phyloP scores from a whole-genome alignment of 768 basidiomycete species.

The Suillus lakei region DNA sequence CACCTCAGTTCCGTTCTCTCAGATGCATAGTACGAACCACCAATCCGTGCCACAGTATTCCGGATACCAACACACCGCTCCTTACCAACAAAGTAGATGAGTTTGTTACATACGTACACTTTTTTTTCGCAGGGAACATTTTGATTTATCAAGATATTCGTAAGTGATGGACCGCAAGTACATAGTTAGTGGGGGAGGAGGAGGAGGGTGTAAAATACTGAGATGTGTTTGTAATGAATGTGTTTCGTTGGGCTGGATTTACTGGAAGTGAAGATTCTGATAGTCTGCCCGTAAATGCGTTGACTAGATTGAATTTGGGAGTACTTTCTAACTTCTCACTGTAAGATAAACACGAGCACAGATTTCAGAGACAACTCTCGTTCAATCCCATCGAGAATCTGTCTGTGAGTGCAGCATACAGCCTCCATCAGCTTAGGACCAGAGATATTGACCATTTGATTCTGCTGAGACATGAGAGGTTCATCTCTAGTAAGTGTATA shows the following conservation, averaged over 20 bases:
- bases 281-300: background rate
- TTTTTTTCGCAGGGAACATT: background rate
- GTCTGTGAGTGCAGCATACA: background rate
- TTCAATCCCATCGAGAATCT: background rate
- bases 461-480: constrained; percentile 1
- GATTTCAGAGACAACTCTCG: background rate
- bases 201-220: background rate
- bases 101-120: background rate
- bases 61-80: constrained; percentile 31
- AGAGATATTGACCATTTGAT: background rate
- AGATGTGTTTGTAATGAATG: background rate
- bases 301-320: no score
- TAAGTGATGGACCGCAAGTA: background rate
- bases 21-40: constrained; percentile 28
- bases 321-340: background rate
- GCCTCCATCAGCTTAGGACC: background rate
- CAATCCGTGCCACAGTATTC: constrained; percentile 27
- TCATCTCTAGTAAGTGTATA: background rate
- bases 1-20: constrained; percentile 24
- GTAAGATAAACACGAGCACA: background rate
- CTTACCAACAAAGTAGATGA: constrained; percentile 35
- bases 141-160: constrained; percentile 10
- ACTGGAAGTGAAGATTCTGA: background rate
- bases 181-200: constrained; percentile 1
- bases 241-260: background rate